phyloP scores from a whole-genome alignment of 116 monocot species.

The Cymodocea nodosa region DNA sequence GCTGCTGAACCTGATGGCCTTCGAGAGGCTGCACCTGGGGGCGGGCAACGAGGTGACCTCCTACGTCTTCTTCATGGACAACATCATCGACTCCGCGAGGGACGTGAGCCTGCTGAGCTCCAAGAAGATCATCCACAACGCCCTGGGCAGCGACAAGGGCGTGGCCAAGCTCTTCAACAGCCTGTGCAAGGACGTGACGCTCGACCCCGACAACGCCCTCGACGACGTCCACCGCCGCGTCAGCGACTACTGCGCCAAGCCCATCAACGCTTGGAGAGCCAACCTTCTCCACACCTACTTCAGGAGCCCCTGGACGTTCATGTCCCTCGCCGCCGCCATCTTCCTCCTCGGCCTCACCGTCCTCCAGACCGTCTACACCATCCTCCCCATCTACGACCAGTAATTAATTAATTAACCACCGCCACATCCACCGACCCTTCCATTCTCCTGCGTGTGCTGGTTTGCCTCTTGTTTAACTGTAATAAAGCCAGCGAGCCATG shows the following conservation, averaged over 20 bases:
- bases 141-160: slow-evolving; percentile 71
- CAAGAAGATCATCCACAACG: slow-evolving; percentile 55
- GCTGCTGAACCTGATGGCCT: slow-evolving; percentile 74
- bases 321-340: slow-evolving; percentile 55
- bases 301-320: slow-evolving; percentile 60
- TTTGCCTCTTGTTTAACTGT: no score
- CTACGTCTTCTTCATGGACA: slow-evolving; percentile 89
- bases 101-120: slow-evolving; percentile 45
- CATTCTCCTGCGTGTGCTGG: no score
- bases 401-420: no score
- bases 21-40: slow-evolving; percentile 63
- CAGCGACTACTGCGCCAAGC: slow-evolving; percentile 37
- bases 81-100: slow-evolving; percentile 59
- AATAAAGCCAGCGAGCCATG: no score
- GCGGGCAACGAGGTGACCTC: slow-evolving; percentile 57
- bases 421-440: no score
- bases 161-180: slow-evolving; percentile 69
- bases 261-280: slow-evolving; percentile 58
- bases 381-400: slow-evolving; percentile 22
- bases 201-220: slow-evolving; percentile 36
- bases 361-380: slow-evolving; percentile 41
- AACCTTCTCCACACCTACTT: slow-evolving; percentile 67
- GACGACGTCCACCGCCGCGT: slow-evolving; percentile 40
- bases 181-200: slow-evolving; percentile 45
- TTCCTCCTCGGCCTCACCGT: slow-evolving; percentile 49